Evolutionary conservation across 2,329 filamentous ascomycete genomes (phyloP).

Genomic region (Lizonia empirigonia): DNA sequence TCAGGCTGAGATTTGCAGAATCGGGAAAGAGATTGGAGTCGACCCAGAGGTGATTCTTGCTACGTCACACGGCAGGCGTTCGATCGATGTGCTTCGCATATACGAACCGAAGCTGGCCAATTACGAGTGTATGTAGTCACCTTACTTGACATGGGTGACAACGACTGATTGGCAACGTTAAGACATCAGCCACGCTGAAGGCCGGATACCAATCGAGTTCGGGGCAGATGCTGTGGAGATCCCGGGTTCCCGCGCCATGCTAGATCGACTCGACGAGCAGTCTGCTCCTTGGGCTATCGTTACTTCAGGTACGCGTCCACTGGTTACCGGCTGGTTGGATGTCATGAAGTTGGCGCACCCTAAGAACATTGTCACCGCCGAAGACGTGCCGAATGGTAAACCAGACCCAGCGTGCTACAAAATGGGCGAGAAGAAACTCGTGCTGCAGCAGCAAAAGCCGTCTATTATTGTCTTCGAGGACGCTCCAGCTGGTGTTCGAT

Average conservation of each 20-base stretch:
- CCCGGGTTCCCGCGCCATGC: conserved; percentile 75
- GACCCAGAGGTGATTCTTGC: conserved; percentile 83
- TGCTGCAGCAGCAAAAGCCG: conserved; percentile 48
- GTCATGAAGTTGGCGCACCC: conserved; percentile 56
- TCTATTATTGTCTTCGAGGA: conserved; percentile 82
- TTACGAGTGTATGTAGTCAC: conserved; percentile 76
- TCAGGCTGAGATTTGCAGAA: conserved; percentile 53
- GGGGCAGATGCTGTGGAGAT: conserved; percentile 83
- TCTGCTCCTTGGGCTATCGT: conserved; percentile 82
- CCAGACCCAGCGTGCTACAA: conserved; percentile 58
- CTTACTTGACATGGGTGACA: background rate
- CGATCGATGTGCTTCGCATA: conserved; percentile 81
- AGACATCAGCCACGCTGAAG: conserved; percentile 84
- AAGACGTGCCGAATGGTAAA: conserved; percentile 57
- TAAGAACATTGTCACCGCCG: conserved; percentile 55
- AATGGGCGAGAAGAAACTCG: conserved; percentile 51
- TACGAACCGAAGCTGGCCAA: conserved; percentile 85
- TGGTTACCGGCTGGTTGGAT: conserved; percentile 58
- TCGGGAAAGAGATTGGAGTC: conserved; percentile 82
- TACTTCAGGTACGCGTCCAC: conserved; percentile 55
- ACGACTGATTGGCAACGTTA: conserved; percentile 46
- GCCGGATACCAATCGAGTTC: conserved; percentile 74
- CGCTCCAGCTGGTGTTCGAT: conserved; percentile 80
- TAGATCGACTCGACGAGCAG: conserved; percentile 67
- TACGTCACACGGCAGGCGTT: conserved; percentile 88